Conservation (phyloP, 73 alveolate species). For the Paramecium caudatum region DNA sequence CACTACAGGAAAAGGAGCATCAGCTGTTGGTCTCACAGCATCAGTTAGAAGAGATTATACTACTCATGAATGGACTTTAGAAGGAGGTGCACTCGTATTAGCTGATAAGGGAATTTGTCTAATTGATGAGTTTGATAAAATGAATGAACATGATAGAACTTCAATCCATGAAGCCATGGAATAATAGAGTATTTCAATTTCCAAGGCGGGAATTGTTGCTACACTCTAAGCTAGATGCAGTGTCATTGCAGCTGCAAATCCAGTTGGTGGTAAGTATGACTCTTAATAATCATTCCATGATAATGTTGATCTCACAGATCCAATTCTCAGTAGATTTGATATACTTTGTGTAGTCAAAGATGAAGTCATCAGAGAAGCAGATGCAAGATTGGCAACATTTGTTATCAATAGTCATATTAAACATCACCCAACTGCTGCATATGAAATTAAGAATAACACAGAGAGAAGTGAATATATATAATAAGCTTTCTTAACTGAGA, state of each 20-base stretch:
- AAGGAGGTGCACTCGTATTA: conserved; percentile 99
- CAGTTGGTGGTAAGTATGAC: conserved; percentile 96
- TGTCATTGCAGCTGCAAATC: conserved; percentile 99
- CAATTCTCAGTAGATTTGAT: conserved; percentile 99
- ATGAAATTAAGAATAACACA: neutral
- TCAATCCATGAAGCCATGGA: conserved; percentile 99
- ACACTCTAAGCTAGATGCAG: conserved; percentile 99
- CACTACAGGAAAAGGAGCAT: conserved; percentile 99
- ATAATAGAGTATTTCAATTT: conserved; percentile 98
- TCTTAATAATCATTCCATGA: conserved; percentile 95
- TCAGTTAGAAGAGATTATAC: conserved; percentile 99
- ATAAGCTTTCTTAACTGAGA: conserved; percentile 70
- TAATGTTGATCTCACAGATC: conserved; percentile 99
- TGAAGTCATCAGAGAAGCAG: conserved; percentile 94
- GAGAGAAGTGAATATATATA: neutral
- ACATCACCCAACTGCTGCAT: conserved; percentile 91
- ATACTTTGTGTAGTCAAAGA: conserved; percentile 98
- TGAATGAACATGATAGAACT: conserved; percentile 99
- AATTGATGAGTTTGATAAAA: conserved; percentile 99
- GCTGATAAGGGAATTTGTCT: conserved; percentile 98
- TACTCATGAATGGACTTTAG: conserved; percentile 98
- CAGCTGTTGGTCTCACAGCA: conserved; percentile 99
- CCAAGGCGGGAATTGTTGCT: conserved; percentile 99
- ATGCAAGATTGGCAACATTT: conserved; percentile 97
- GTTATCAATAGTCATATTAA: conserved; percentile 99